Base-by-base conservation (phyloP, 179 eudicot genomes). In the Beta lomatogona region DNA sequence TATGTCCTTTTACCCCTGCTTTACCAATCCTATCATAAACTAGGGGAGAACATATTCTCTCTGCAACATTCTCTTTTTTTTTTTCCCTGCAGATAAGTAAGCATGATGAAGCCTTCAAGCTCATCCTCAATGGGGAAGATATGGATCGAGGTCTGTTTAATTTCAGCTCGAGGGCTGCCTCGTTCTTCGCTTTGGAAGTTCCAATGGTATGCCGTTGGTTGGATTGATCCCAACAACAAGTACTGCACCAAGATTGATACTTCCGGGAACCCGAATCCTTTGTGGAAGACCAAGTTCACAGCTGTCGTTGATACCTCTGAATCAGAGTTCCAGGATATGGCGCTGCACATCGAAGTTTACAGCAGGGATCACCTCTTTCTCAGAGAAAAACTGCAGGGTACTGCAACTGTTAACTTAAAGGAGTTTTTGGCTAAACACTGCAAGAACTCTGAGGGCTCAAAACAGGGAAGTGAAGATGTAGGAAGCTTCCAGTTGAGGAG, bases 191-290 rank as follows among this genome's bases (percentile, higher is more conserved):
- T 91, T 15, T 89, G 88, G 83, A 94, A 94, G 91, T 91, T 81
- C 76, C 98, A 93, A 55, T 93, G 94, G 93, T 94, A 83, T 68
- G 96, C 96, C 8, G 92, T 93, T 53, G 98, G 94, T 60, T 94
- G 98, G 98, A 88, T 93, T 14, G 91, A 94, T 85, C 92, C 94
- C 1, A 83, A 80, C 71, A 76, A 86, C 86, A 93, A 94, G 79
- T 93, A 92, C 82, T 94, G 98, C 87, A 91, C 96, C 59, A 84
- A 82, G 77, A 86, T 93, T 58, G 96, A 93, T 85, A 81, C 89
- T 57, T 91, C 94, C 12, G 94, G 97, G 9, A 92, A 79, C 25
- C 72, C 88, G 22, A 94, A 90, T 83, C 93, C 97, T 1, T 83
- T 86, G 52, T 94, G 98, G 94, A 92, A 88, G 66, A 94, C 92